Conservation (phyloP, 768 basidiomycete genomes). For the Dentipellis fragilis region DNA sequence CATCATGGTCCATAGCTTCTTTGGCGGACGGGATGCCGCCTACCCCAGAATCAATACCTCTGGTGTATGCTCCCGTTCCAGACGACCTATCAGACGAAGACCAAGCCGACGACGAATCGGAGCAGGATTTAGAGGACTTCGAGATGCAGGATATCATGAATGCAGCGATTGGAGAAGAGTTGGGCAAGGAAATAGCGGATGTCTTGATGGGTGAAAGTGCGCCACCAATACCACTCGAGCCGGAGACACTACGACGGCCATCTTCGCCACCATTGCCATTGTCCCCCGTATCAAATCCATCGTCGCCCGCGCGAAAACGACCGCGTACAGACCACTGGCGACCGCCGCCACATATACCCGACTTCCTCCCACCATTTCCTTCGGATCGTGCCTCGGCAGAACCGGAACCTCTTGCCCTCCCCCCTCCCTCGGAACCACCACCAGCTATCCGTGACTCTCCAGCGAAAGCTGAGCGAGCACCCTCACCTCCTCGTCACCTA, state of each 20-base stretch:
- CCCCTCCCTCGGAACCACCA: constrained; percentile 23
- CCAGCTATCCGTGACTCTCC: constrained; percentile 26
- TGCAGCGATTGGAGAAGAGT: constrained; percentile 3
- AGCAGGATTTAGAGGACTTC: constrained; percentile 12
- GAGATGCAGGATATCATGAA: constrained; percentile 12
- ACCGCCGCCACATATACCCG: constrained; percentile 53
- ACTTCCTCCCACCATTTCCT: constrained; percentile 64
- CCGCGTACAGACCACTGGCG: constrained; percentile 46
- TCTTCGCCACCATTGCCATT: constrained; percentile 37
- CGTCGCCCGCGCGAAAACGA: constrained; percentile 50
- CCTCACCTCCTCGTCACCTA: constrained; percentile 26
- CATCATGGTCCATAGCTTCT: constrained; percentile 37
- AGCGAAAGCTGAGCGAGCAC: constrained; percentile 24
- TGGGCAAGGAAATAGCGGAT: background rate
- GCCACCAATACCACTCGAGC: constrained; percentile 5
- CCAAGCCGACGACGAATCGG: constrained; percentile 23
- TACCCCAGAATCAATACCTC: constrained; percentile 42
- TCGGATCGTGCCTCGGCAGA: constrained; percentile 20
- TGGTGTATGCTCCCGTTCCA: constrained; percentile 30
- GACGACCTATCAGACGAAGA: constrained; percentile 18
- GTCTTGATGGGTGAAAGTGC: background rate
- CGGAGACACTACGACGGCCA: constrained; percentile 15
- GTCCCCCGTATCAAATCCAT: constrained; percentile 50
- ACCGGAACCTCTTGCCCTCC: constrained; percentile 25
- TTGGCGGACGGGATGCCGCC: constrained; percentile 47